Percentiles rank a stretch among this genome's conserved stretches.
Conservation (phyloP, 768 basidiomycete species). For the Roridomyces roridus region DNA sequence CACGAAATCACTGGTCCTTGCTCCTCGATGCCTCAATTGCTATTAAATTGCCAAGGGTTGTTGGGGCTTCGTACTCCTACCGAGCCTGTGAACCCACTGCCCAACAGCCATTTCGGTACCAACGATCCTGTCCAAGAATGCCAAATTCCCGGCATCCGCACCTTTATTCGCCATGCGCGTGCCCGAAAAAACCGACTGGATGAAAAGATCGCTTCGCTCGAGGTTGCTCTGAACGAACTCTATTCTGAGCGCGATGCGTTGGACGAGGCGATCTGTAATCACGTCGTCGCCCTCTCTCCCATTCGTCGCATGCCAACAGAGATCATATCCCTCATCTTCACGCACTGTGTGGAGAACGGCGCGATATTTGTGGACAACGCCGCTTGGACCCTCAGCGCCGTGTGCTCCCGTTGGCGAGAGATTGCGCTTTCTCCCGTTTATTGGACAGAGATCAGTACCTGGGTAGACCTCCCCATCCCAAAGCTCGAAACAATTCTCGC, state of each 20-base stretch:
- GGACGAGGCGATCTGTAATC: neutral
- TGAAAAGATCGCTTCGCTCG: neutral
- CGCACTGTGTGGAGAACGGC: neutral
- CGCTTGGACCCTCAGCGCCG: neutral
- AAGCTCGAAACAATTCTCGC: no score
- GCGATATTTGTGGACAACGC: neutral
- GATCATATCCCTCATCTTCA: slow-evolving; percentile 10
- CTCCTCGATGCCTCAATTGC: no score
- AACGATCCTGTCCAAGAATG: neutral
- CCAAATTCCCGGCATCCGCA: neutral
- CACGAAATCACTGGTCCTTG: no score
- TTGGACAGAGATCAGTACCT: no score
- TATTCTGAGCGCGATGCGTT: neutral
- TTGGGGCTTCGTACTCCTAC: neutral
- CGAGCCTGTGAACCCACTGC: neutral
- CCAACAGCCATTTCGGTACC: no score
- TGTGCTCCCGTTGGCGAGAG: slow-evolving; percentile 12
- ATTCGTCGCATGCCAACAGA: slow-evolving; percentile 6
- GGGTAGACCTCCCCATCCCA: no score
- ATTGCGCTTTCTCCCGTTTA: no score
- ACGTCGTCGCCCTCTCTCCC: slow-evolving; percentile 1
- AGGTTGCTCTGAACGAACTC: neutral
- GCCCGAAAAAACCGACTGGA: neutral
- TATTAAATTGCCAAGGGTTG: no score
- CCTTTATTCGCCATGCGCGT: neutral